Evolutionary conservation across 129 eudicot genomes (phyloP).

Genomic region (Pseudognaphalium luteoalbum): DNA sequence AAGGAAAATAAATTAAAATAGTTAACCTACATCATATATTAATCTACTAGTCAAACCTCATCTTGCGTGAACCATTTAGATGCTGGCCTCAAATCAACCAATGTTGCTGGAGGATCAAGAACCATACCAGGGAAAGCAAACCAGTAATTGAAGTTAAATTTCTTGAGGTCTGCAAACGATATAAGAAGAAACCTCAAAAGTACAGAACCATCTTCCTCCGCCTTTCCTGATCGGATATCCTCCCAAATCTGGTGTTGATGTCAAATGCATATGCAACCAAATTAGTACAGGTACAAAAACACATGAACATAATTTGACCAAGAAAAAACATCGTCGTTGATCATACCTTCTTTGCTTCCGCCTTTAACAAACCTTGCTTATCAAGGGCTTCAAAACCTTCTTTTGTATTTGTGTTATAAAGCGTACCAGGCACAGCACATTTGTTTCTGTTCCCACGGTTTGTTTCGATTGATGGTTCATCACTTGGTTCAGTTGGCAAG

Average conservation of each 20-base stretch:
- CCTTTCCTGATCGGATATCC: constrained; percentile 74
- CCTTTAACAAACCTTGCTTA: constrained; percentile 57
- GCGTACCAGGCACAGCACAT: constrained; percentile 77
- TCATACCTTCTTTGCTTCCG: constrained; percentile 75
- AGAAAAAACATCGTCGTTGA: background rate
- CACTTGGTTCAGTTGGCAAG: constrained; percentile 66
- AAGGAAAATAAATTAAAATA: background rate
- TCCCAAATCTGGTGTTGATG: constrained; percentile 64
- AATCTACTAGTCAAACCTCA: constrained; percentile 56
- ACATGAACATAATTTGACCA: background rate
- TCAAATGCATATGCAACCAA: background rate
- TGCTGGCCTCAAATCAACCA: constrained; percentile 71
- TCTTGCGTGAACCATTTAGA: constrained; percentile 64
- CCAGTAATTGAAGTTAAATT: constrained; percentile 71
- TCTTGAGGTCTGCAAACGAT: constrained; percentile 89
- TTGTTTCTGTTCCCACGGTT: constrained; percentile 75
- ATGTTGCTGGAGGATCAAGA: constrained; percentile 80
- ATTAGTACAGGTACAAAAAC: background rate
- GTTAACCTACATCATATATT: background rate
- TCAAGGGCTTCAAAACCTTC: constrained; percentile 75
- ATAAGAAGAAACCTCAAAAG: constrained; percentile 77
- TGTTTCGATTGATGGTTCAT: constrained; percentile 31
- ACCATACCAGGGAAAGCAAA: constrained; percentile 88
- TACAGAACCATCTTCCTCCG: constrained; percentile 60
- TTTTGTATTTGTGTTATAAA: constrained; percentile 77